A percentile compares a stretch with the other conserved stretches of the same genome.
Conservation (phyloP, 106 monocot genomes). For the Cymbidium sinense region DNA sequence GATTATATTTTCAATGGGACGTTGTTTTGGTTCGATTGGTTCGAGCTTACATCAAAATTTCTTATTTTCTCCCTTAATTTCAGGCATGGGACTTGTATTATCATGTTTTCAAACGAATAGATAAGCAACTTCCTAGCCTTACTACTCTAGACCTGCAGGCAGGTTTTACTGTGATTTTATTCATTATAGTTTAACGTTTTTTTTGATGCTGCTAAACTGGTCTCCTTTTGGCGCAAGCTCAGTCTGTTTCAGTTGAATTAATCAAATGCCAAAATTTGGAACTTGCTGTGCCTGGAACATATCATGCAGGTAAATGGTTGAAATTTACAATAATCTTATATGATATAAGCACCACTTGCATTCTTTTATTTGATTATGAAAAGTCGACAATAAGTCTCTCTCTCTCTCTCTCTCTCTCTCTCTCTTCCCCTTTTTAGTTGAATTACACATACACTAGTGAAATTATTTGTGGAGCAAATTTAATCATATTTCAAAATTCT, state of each 20-base stretch:
- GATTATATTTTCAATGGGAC: neutral
- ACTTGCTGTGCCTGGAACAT: constrained; percentile 98
- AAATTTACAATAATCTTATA: neutral
- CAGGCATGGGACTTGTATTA: constrained; percentile 99
- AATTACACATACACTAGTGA: neutral
- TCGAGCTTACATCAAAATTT: neutral
- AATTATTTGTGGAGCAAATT: neutral
- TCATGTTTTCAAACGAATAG: constrained; percentile 98
- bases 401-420: too few relatives aligned
- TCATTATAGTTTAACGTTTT: neutral
- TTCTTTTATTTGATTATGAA: neutral
- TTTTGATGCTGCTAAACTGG: constrained; percentile 7
- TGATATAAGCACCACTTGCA: neutral
- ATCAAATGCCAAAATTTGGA: constrained; percentile 87
- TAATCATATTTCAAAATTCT: neutral
- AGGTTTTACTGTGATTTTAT: constrained; percentile 13
- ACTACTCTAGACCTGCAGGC: constrained; percentile 90
- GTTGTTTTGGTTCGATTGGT: neutral
- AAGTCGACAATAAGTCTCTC: neutral
- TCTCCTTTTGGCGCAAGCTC: constrained; percentile 10
- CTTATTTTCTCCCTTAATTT: constrained; percentile 6
- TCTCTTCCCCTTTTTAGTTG: too few relatives aligned
- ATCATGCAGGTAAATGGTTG: constrained; percentile 68
- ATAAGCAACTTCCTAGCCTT: constrained; percentile 95
- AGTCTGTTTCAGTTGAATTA: constrained; percentile 95